Conservation (phyloP, 108 stramenopile species). For the Fragilaria crotonensis region DNA sequence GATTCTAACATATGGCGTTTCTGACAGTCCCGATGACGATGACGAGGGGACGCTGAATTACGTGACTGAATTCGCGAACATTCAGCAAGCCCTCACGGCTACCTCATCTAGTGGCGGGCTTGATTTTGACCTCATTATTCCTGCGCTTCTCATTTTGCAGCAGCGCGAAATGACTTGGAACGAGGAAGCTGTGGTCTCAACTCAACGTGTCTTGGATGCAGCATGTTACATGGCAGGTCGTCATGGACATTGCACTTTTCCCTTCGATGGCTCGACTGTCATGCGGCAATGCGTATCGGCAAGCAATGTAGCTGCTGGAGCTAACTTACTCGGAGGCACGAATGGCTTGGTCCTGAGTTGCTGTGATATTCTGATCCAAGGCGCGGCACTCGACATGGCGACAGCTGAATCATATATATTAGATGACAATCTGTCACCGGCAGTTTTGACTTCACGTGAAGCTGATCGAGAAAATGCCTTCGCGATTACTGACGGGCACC, state of each 20-base stretch:
- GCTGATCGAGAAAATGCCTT: too few species aligned
- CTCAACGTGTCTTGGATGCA: conserved; percentile 59
- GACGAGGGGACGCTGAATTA: conserved; percentile 18
- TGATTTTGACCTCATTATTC: conserved; percentile 73
- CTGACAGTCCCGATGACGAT: conserved; percentile 1
- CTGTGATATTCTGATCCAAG: conserved; percentile 47
- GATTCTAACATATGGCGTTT: conserved; percentile 8
- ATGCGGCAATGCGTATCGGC: conserved; percentile 61
- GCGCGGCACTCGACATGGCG: conserved; percentile 41
- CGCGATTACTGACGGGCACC: conserved; percentile 37
- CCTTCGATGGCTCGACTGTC: conserved; percentile 43
- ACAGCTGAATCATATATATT: conserved; percentile 56
- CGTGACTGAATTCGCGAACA: conserved; percentile 10
- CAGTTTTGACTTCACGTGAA: too few species aligned
- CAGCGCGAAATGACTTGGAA: conserved; percentile 36
- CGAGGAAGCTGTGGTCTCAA: conserved; percentile 30
- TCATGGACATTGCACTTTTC: conserved; percentile 30
- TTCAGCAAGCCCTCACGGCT: conserved; percentile 23
- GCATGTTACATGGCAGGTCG: conserved; percentile 68
- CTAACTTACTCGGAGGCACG: conserved; percentile 64
- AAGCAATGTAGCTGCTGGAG: conserved; percentile 64
- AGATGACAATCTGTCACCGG: conserved; percentile 24
- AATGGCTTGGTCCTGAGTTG: conserved; percentile 67
- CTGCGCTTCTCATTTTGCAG: conserved; percentile 49
- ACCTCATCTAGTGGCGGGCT: conserved; percentile 36